Conservation (phyloP, 495 filamentous ascomycete genomes). For the Penicillium ochrochloron region DNA sequence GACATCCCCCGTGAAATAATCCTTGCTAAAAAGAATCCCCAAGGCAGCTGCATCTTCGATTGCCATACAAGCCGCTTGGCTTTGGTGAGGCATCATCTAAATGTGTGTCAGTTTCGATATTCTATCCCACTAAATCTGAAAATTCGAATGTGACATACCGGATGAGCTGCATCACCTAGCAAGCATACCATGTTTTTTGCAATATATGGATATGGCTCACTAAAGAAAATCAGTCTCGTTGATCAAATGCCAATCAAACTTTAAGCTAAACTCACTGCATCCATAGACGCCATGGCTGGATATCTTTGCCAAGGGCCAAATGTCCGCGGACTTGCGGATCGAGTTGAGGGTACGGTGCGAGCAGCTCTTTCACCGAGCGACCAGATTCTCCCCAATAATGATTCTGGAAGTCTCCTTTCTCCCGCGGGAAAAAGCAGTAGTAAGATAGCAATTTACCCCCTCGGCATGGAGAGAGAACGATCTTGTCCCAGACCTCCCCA, state of each 20-base stretch:
- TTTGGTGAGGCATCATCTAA: conserved; percentile 56
- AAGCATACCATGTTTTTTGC: conserved; percentile 39
- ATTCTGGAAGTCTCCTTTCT: conserved; percentile 42
- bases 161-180: conserved; percentile 45
- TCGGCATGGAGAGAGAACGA: conserved; percentile 53
- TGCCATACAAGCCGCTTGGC: conserved; percentile 55
- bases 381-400: conserved; percentile 47
- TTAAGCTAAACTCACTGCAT: conserved; percentile 33
- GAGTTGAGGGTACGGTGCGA: conserved; percentile 49
- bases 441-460: conserved; percentile 50
- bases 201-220: conserved; percentile 48
- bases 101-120: background rate
- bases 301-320: conserved; percentile 46
- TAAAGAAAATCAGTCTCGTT: background rate
- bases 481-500: conserved; percentile 52
- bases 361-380: conserved; percentile 42
- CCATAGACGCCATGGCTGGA: conserved; percentile 54
- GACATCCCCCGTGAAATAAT: conserved; percentile 48
- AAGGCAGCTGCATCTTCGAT: conserved; percentile 55
- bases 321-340: conserved; percentile 45
- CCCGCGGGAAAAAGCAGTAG: conserved; percentile 55
- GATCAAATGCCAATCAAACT: background rate
- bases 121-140: background rate
- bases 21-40: conserved; percentile 50
- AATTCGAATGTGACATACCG: conserved; percentile 10